Percentiles rank a stretch among this genome's conserved stretches.
phyloP scores from a whole-genome alignment of 2,329 filamentous ascomycete genomes.

The Tolypocladium sp. region DNA sequence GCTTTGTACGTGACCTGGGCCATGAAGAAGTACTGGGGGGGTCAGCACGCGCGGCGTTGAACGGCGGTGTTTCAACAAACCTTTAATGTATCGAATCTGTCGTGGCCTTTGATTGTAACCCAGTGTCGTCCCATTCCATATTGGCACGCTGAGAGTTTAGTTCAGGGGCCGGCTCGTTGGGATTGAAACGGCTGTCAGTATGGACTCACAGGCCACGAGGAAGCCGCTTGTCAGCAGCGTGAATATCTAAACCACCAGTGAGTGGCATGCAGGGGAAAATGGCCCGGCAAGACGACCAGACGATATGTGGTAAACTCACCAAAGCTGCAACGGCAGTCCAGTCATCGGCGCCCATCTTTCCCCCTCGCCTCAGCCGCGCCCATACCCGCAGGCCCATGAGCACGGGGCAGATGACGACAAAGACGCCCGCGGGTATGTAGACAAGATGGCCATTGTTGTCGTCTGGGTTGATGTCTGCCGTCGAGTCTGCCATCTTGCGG shows the following conservation, averaged over 20 bases:
- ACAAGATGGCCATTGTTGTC: conserved; percentile 13
- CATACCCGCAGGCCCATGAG: conserved; percentile 10
- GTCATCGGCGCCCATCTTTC: conserved; percentile 13
- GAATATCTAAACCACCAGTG: conserved; percentile 3
- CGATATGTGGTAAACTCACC: conserved; percentile 1
- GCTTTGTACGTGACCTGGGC: conserved; percentile 20
- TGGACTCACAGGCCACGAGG: conserved; percentile 3
- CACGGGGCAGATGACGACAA: conserved; percentile 12
- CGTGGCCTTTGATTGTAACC: conserved; percentile 2
- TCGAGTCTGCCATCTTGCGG: background rate
- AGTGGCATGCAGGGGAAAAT: background rate
- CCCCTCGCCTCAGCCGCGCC: conserved; percentile 10
- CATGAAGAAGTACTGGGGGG: conserved; percentile 13
- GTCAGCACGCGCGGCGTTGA: background rate
- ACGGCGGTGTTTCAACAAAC: background rate
- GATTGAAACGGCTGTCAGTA: background rate
- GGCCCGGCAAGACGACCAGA: background rate
- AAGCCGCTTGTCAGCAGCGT: conserved; percentile 3
- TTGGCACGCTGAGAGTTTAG: conserved; percentile 10
- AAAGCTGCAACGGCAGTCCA: conserved; percentile 11
- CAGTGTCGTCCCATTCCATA: conserved; percentile 13
- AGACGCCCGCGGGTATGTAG: conserved; percentile 15
- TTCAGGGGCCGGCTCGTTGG: background rate
- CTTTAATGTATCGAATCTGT: conserved; percentile 12
- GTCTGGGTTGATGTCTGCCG: background rate